Evolutionary conservation across 768 basidiomycete species (phyloP).

Genomic region (Coprinopsis cinerea): DNA sequence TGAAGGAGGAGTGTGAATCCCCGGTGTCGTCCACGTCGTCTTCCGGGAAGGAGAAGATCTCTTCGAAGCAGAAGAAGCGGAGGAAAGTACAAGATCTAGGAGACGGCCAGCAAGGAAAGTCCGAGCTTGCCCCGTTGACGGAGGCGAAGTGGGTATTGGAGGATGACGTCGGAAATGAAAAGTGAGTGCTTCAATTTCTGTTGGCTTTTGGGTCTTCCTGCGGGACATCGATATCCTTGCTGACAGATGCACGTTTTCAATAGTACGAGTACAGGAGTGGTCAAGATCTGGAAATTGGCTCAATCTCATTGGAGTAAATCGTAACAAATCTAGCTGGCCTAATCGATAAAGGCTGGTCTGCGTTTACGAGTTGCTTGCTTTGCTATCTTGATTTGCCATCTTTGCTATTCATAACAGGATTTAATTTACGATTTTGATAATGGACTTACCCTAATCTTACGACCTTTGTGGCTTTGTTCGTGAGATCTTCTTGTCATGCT

Average conservation of each 20-base stretch:
- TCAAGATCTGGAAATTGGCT: constrained; percentile 67
- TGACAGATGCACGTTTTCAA: background rate
- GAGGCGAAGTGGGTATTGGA: constrained; percentile 7
- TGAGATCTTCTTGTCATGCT: no score
- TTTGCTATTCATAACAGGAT: no score
- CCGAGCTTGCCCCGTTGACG: background rate
- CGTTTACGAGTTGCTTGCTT: no score
- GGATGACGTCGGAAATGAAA: constrained; percentile 5
- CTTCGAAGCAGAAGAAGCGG: background rate
- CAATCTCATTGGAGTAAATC: constrained; percentile 43
- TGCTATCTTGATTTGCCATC: no score
- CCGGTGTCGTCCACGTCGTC: no score
- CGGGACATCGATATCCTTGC: background rate
- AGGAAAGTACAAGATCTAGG: no score
- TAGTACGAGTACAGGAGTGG: constrained; percentile 70
- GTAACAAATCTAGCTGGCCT: no score
- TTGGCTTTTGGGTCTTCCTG: background rate
- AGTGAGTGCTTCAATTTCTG: background rate
- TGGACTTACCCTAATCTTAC: no score
- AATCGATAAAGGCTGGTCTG: no score
- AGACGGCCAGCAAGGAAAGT: background rate
- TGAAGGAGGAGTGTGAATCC: no score
- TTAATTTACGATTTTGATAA: no score
- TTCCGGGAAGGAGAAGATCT: background rate
- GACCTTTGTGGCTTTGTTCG: no score